These are phyloP conservation scores for Fennellomyces sp. DNA, from an alignment of 371 early-diverging fungal species.

Conservation along the genomic window DNA sequence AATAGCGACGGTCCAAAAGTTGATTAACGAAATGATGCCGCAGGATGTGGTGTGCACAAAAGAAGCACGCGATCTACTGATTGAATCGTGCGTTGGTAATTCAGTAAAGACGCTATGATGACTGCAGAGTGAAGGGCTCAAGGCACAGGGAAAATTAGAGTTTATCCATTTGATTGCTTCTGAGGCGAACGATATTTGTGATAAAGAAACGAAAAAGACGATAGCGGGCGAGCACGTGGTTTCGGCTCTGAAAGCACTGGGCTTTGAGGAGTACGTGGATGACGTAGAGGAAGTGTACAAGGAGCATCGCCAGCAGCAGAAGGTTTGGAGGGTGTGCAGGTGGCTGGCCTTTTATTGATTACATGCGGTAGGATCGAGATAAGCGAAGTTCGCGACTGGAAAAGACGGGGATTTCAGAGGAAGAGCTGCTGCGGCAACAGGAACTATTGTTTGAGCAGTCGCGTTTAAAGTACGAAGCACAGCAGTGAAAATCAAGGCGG, in stretches of 20 bases:
- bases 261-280: slow-evolving; percentile 90
- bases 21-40: slow-evolving; percentile 96
- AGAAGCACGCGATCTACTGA: slow-evolving; percentile 93
- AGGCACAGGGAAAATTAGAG: slow-evolving; percentile 49
- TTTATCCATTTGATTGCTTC: slow-evolving; percentile 93
- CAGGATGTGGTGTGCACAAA: slow-evolving; percentile 87
- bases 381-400: slow-evolving; percentile 84
- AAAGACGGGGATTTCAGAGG: slow-evolving; percentile 88
- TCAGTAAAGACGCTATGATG: neutral
- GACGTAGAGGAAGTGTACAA: slow-evolving; percentile 89
- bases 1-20: slow-evolving; percentile 95
- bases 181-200: slow-evolving; percentile 97
- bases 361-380: slow-evolving; percentile 75
- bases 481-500: slow-evolving; percentile 42
- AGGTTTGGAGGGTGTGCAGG: slow-evolving; percentile 35
- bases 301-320: slow-evolving; percentile 88
- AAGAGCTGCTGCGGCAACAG: slow-evolving; percentile 89
- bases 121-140: neutral
- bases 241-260: slow-evolving; percentile 88
- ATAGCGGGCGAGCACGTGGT: slow-evolving; percentile 98
- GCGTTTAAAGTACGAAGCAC: slow-evolving; percentile 69
- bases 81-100: slow-evolving; percentile 92
- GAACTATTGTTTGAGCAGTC: slow-evolving; percentile 93
- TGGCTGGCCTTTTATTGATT: neutral
- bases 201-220: slow-evolving; percentile 97